These are phyloP conservation scores for Malassezia vespertilionis DNA, from an alignment of 1,284 basidiomycete genomes.

Conservation along the genomic window DNA sequence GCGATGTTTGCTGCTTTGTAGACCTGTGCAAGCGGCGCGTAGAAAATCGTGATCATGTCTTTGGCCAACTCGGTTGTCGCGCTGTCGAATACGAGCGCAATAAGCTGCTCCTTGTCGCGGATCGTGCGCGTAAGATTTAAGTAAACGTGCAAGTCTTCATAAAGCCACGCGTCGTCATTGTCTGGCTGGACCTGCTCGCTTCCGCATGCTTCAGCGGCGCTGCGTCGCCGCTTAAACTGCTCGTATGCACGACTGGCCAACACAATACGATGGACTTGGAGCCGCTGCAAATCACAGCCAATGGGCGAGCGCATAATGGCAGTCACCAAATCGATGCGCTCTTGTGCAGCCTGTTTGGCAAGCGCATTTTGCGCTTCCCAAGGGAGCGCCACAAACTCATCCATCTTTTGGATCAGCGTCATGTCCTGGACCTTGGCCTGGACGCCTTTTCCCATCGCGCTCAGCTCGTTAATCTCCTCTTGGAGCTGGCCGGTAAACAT, in stretches of 20 bases:
- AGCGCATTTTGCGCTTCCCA: conserved; percentile 66
- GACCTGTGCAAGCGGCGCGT: conserved; percentile 91
- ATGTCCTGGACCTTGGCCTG: conserved; percentile 79
- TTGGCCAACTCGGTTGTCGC: conserved; percentile 87
- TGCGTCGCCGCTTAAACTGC: conserved; percentile 34
- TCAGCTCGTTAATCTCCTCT: conserved; percentile 73
- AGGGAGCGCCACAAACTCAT: conserved; percentile 72
- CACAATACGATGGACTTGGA: conserved; percentile 39
- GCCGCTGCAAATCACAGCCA: conserved; percentile 52
- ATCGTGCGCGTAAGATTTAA: conserved; percentile 51
- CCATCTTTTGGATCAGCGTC: conserved; percentile 74
- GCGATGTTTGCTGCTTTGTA: conserved; percentile 95
- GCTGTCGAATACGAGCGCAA: conserved; percentile 90
- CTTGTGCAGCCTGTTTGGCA: conserved; percentile 51
- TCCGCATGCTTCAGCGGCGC: conserved; percentile 19
- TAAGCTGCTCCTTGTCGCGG: conserved; percentile 80
- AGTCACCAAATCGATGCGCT: conserved; percentile 68
- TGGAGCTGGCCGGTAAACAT: conserved; percentile 88
- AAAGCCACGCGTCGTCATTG: conserved; percentile 45
- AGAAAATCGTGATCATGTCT: conserved; percentile 99
- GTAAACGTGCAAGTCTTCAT: conserved; percentile 44
- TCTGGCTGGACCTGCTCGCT: conserved; percentile 36
- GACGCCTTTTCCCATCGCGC: conserved; percentile 74
- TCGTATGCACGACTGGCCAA: conserved; percentile 39
- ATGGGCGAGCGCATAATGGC: conserved; percentile 72